Conservation (phyloP, 371 early-diverging fungal species). For the Sporodiniella umbellata region DNA sequence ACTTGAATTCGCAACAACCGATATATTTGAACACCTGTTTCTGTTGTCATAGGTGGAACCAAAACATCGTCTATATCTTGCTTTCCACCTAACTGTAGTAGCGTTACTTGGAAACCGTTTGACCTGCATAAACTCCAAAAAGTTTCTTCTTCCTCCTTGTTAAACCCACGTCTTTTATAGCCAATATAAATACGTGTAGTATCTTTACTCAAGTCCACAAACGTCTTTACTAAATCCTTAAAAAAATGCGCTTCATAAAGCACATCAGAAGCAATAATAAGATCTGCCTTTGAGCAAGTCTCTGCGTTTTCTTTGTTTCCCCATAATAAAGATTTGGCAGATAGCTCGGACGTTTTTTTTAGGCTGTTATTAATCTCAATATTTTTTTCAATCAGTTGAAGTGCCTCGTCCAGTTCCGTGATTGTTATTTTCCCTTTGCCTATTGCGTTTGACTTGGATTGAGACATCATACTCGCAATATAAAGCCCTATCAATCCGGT, state of each 20-base stretch:
- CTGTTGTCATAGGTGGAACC: constrained; percentile 23
- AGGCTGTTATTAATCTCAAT: constrained; percentile 26
- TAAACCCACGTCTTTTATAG: constrained; percentile 53
- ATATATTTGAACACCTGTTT: constrained; percentile 35
- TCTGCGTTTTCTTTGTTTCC: constrained; percentile 21
- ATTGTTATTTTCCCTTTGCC: constrained; percentile 27
- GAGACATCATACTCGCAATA: constrained; percentile 37
- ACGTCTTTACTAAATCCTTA: constrained; percentile 42
- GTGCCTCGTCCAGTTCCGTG: constrained; percentile 55
- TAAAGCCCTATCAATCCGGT: constrained; percentile 57
- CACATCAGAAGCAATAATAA: constrained; percentile 62
- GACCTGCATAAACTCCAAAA: constrained; percentile 44
- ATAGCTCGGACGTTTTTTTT: constrained; percentile 4
- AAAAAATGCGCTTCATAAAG: constrained; percentile 55
- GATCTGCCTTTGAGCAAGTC: constrained; percentile 35
- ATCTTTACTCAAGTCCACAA: constrained; percentile 38
- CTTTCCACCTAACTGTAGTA: constrained; percentile 9
- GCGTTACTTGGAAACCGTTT: constrained; percentile 17
- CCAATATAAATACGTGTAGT: constrained; percentile 54
- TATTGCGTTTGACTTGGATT: constrained; percentile 7
- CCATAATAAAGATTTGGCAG: constrained; percentile 31
- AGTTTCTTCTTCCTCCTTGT: constrained; percentile 27
- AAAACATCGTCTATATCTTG: constrained; percentile 18
- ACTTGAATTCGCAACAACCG: constrained; percentile 15
- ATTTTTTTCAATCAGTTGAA: constrained; percentile 44